Conservation (phyloP, 257 asterid genomes). For the Ocimum tenuiflorum region DNA sequence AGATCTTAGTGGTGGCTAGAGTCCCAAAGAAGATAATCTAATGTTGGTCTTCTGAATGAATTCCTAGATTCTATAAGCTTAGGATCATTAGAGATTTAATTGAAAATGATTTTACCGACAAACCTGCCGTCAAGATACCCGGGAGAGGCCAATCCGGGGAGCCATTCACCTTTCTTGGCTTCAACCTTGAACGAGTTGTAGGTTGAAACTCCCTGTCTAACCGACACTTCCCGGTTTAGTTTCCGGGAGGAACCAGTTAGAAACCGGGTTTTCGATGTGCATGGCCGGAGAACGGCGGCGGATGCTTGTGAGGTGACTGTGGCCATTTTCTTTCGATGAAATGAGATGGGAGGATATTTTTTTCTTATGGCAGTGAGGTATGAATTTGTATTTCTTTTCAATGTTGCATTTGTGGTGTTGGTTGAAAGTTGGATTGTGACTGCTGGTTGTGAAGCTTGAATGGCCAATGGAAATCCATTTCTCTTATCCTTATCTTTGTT, state of each 20-base stretch:
- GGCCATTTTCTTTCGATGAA: conserved; percentile 40
- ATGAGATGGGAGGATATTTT: not conserved
- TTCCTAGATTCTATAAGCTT: no score
- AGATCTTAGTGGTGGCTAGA: no score
- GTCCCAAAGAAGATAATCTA: no score
- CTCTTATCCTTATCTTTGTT: no score
- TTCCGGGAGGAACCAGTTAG: conserved; percentile 57
- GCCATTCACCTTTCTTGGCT: conserved; percentile 98
- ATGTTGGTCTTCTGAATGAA: no score
- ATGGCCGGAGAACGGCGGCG: conserved; percentile 62
- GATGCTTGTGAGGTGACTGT: conserved; percentile 71
- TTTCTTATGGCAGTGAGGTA: not conserved
- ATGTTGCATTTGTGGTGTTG: conserved; percentile 41
- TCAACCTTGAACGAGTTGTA: conserved; percentile 50
- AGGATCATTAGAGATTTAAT: no score
- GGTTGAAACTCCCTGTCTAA: conserved; percentile 34
- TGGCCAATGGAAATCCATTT: conserved; percentile 43
- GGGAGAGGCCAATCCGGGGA: conserved; percentile 86
- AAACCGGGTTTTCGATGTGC: conserved; percentile 50
- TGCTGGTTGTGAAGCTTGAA: conserved; percentile 31
- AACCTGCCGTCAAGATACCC: conserved; percentile 81
- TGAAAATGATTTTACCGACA: not conserved
- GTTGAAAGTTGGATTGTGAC: conserved; percentile 26
- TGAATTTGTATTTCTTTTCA: conserved; percentile 32
- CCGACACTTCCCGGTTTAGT: conserved; percentile 43